Base-by-base conservation (phyloP, 2,329 filamentous ascomycete species). In the Monosporascus sp. region DNA sequence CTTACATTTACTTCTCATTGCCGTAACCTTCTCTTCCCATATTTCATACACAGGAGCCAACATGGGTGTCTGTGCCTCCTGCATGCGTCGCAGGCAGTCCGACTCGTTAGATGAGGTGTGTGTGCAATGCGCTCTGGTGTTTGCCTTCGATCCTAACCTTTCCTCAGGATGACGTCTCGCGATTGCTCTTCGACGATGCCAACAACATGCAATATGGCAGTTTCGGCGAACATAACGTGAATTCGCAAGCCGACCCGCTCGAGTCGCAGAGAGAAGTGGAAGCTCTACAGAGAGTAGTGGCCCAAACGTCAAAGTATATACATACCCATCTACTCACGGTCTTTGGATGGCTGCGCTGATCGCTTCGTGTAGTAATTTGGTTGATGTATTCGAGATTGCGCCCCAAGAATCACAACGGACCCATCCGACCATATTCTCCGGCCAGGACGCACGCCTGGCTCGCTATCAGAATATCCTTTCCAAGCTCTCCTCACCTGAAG, bases 351-450 rank as follows among this genome's bases (percentile, higher is more conserved):
- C 24, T 55, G 53, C 59, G 56, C 66, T 65, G 44, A 67, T 62
- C 39, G 27, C 35, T 50, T 50, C 47, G 56, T 48, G 6, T 63
- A 87, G 83, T 62, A 84, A 85, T 62, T 81, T 87, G 70, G 82
- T 87, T 55, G 83, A 87, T 64, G 81, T 87, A 47, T 86, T 85
- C 69, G 82, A 85, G 57, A 83, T 85, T 63, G 77, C 79, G 37
- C 80, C 81, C 22, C 76, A 79, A 53, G 76, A 76, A 54, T 56
- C 65, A 17, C 64, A 67, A 46, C 64, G 63, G 45, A 54, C 62
- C 31, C 65, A 66, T n/a, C 61, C 64, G 2, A 51, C 59, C 31
- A 52, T 67, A 45, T 63, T 67, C 35, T 74, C 78, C 49, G 78
- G 76, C 47, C 81, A 83, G 63, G 80, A 83, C 56, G 74, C 77